phyloP scores from a whole-genome alignment of 2,329 filamentous ascomycete genomes.

The Calonectria leucothoes region DNA sequence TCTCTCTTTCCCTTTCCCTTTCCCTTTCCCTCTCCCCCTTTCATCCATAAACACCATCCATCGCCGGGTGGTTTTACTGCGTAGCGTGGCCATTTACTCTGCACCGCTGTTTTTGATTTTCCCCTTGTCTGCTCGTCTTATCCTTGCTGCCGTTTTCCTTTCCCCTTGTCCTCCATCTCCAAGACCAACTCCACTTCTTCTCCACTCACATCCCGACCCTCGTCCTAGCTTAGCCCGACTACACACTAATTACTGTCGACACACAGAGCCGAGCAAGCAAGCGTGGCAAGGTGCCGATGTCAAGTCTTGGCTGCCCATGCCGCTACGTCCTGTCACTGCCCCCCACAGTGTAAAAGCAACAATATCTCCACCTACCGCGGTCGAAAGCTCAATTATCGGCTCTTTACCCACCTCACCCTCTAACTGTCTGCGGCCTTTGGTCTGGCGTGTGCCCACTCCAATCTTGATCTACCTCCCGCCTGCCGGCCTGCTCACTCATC shows the following conservation, averaged over 20 bases:
- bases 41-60: background rate
- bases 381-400: constrained; percentile 9
- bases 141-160: background rate
- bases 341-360: constrained; percentile 17
- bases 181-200: constrained; percentile 16
- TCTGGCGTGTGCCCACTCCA: constrained; percentile 6
- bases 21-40: background rate
- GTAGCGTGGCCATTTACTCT: background rate
- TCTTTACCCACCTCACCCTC: constrained; percentile 10
- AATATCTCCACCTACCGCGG: constrained; percentile 16
- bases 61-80: background rate
- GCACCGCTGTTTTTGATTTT: background rate
- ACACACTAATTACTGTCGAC: constrained; percentile 9
- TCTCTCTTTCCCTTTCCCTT: background rate
- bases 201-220: constrained; percentile 17
- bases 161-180: background rate
- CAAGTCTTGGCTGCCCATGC: constrained; percentile 10
- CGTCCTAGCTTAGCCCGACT: constrained; percentile 9
- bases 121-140: background rate
- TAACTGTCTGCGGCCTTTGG: constrained; percentile 18
- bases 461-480: background rate
- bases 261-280: constrained; percentile 12
- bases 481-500: background rate
- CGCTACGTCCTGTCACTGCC: constrained; percentile 3
- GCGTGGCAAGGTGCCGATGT: constrained; percentile 13